A percentile compares a stretch with the other conserved stretches of the same genome.
These are phyloP conservation scores for Blastomyces silverae DNA, from an alignment of 2,329 filamentous ascomycete genomes.

Conservation along the genomic window DNA sequence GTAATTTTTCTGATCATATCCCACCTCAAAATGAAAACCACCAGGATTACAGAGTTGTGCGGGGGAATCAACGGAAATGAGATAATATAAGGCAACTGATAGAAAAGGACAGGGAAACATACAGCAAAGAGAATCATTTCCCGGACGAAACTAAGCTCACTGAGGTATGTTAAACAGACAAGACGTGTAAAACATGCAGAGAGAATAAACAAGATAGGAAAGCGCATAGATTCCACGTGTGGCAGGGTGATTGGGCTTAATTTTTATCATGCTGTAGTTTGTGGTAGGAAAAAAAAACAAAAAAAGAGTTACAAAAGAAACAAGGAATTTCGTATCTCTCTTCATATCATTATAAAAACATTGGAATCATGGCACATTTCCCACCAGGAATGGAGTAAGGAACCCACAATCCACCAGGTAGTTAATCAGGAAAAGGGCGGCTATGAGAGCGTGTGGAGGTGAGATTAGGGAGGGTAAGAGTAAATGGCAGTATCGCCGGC, in stretches of 20 bases:
- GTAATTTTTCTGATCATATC: not conserved
- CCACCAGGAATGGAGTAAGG: not conserved
- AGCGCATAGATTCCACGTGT: not conserved
- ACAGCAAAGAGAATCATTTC: not conserved
- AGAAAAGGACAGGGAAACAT: not conserved
- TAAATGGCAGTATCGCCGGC: not conserved
- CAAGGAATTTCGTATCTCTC: not conserved
- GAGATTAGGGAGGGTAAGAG: not conserved
- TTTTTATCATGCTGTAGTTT: not conserved
- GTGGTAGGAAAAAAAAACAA: not conserved
- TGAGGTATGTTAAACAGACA: not conserved
- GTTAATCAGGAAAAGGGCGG: not conserved
- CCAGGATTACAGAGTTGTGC: not conserved
- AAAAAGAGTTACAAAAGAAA: not conserved
- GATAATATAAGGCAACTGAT: not conserved
- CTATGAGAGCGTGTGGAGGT: not conserved
- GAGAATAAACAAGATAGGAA: not conserved
- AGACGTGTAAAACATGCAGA: not conserved
- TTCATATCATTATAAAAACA: conserved; percentile 8
- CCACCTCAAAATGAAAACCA: not conserved
- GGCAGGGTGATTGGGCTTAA: not conserved
- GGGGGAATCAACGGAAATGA: not conserved
- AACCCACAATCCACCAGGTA: not conserved
- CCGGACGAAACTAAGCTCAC: not conserved
- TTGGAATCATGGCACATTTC: conserved; percentile 7